Evolutionary conservation across 495 filamentous ascomycete species (phyloP), one percentile per base, ranked within the genome.

Genomic region (Penicillium antarcticum): DNA sequence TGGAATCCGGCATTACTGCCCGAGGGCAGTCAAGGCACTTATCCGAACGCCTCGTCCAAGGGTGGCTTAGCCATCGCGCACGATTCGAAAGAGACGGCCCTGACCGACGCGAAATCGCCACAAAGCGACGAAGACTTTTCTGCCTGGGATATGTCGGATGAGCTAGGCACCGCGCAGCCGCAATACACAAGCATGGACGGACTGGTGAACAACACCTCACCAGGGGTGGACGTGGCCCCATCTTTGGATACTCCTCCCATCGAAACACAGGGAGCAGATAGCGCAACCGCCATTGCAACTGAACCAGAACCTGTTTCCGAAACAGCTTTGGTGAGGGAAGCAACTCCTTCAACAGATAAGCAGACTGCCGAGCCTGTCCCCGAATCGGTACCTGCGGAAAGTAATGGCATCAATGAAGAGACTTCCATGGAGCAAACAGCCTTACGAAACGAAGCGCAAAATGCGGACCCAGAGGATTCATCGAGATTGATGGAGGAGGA

Each of bases 1-100:
- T 79, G 75, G 75, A 72, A 79, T 66, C 71, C 73, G 41, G 71
- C 74, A 2, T 53, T 68, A 16, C 58, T 65, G 53, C 63, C 72
- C 16, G 68, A 73, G 12, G 53, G 56, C 39, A 33, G 57, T 31
- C 42, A 37, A 14, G 11, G 35, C 13, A 13, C 45, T 13, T 47
- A 36, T 40, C 43, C 56, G 40, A 52, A 58, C 14, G 41, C 39
- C 32, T 37, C 34, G 19, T 43, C 44, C 3, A 33, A 49, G 40
- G 46, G 38, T 41, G 43, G 26, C 9, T 41, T 53, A 26, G 41
- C 56, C 40, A 52, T 42, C 26, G 42, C 47, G 32, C 50, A 55
- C n/a, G 35, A 48, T 36, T 52, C 55, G 37, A 52, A 47, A 35
- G 52, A 53, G 38, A n/a, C 32, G 17, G 33, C 38, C 1, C 12